Percentiles rank a stretch among this genome's conserved stretches.
phyloP scores from a whole-genome alignment of 257 asterid species.

The Penstemon newberryi region DNA sequence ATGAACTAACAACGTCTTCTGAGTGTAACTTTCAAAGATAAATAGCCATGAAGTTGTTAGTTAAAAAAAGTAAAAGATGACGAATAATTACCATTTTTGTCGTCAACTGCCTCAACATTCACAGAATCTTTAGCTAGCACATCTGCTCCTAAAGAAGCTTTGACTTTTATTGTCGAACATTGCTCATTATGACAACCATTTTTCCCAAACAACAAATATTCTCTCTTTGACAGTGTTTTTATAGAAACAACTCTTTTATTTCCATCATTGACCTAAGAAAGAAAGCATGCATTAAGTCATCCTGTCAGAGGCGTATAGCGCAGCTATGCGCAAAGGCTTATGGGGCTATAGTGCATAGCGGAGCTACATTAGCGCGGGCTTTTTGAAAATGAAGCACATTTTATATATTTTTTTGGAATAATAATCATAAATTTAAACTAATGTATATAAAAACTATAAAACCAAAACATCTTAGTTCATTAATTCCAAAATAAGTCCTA shows the following conservation, averaged over 20 bases:
- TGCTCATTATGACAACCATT: constrained; percentile 23
- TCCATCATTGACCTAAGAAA: constrained; percentile 46
- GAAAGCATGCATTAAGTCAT: constrained; percentile 17
- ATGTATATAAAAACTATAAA: not conserved
- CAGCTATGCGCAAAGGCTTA: too few species aligned
- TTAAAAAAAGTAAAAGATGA: constrained; percentile 18
- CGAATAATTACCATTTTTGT: constrained; percentile 45
- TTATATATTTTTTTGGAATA: too few species aligned
- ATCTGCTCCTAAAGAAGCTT: constrained; percentile 53
- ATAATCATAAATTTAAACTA: too few species aligned
- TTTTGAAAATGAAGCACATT: too few species aligned
- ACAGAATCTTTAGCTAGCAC: constrained; percentile 49
- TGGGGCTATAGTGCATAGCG: too few species aligned
- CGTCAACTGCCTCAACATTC: constrained; percentile 35
- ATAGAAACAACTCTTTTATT: constrained; percentile 31
- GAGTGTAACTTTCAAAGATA: not conserved
- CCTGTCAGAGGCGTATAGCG: constrained; percentile 1
- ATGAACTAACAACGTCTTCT: not conserved
- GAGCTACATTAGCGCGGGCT: too few species aligned
- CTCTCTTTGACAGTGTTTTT: constrained; percentile 31
- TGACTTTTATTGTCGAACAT: constrained; percentile 37
- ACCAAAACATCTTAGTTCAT: not conserved
- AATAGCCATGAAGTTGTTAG: not conserved
- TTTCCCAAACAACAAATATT: constrained; percentile 22
- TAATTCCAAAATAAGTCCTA: not conserved